Base-by-base conservation (phyloP, 352 stramenopile species). In the Halophytophthora batemanensis region DNA sequence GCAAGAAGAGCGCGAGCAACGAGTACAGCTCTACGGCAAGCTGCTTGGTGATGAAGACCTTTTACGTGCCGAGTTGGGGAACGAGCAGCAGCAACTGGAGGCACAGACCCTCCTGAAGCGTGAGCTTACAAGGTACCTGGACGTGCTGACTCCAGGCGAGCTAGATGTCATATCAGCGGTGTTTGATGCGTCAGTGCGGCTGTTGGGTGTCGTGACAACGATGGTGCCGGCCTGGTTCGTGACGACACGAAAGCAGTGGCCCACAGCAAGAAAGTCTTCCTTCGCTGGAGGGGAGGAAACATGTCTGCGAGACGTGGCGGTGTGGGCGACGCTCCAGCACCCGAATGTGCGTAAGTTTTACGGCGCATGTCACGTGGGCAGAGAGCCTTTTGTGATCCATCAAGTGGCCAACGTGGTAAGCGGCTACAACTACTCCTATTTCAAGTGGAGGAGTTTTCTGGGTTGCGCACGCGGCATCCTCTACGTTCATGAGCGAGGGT, bases 261-360 rank as follows among this genome's bases (percentile, higher is more conserved):
- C 25, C 4, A 38, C 36, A 14, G 22, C 50, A 3, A 34, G 19
- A 17, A 45, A 6, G 7, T 29, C 22, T 3, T 11, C 36, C 25
- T 21, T 36, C 1, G 21, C 29, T 12, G 41, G 22, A 14, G 22
- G 39, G 11, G 40, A 49, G 15, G 50, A 49, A 13, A 13, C 21
- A 2, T 56, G 50, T 25, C 12, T 56, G 11, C 19, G 39, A 2
- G 39, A 56, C 14, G 19, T 23, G 10, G 13, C 21, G 22, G 36
- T 33, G 35, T 56, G 50, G 39, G 6, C 31, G 14, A 17, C 42
- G 40, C 33, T 64, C 10, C 42, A 59, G 3, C 56, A 64, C 22
- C 44, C 49, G 49, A 50, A 64, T 15, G 44, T 64, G 23, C 43
- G 48, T 15, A 56, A 40, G 19, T 55, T 56, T 7, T 64, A 59